phyloP scores from a whole-genome alignment of 371 early-diverging fungal genomes.

The Mortierella sp. region DNA sequence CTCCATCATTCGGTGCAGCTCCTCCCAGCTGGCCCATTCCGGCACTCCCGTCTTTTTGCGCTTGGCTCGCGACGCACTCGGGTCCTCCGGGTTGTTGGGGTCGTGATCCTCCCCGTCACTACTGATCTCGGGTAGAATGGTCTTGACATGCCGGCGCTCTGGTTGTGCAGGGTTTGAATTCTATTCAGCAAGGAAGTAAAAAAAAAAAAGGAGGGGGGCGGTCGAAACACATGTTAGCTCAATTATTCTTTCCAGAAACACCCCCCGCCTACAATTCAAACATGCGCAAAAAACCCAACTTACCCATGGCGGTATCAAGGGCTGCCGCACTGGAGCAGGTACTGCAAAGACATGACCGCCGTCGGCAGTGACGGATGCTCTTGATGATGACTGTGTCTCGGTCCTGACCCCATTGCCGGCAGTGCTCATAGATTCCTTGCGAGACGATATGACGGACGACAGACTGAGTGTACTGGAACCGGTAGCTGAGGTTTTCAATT shows the following conservation, averaged over 20 bases:
- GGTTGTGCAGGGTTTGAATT: background rate
- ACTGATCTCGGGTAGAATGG: slow-evolving; percentile 39
- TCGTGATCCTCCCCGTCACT: slow-evolving; percentile 26
- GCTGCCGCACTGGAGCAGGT: slow-evolving; percentile 6
- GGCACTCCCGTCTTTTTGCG: slow-evolving; percentile 11
- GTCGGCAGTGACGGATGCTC: background rate
- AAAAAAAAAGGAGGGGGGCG: no score
- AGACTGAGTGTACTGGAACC: background rate
- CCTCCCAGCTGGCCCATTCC: slow-evolving; percentile 35
- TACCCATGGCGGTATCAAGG: background rate
- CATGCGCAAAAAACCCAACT: background rate
- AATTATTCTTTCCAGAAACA: background rate
- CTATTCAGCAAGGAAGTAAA: slow-evolving; percentile 15
- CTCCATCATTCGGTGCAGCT: slow-evolving; percentile 30
- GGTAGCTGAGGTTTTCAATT: background rate
- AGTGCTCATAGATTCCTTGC: background rate
- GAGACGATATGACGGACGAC: slow-evolving; percentile 6
- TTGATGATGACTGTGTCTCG: background rate
- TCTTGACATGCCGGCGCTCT: slow-evolving; percentile 15
- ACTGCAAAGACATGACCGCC: background rate
- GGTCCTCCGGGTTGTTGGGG: background rate
- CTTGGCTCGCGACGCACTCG: background rate
- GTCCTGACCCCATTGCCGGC: background rate
- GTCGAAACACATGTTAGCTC: background rate
- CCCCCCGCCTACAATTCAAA: background rate